phyloP scores from a whole-genome alignment of 2,329 filamentous ascomycete species.

The Arthrinium phaeospermum region DNA sequence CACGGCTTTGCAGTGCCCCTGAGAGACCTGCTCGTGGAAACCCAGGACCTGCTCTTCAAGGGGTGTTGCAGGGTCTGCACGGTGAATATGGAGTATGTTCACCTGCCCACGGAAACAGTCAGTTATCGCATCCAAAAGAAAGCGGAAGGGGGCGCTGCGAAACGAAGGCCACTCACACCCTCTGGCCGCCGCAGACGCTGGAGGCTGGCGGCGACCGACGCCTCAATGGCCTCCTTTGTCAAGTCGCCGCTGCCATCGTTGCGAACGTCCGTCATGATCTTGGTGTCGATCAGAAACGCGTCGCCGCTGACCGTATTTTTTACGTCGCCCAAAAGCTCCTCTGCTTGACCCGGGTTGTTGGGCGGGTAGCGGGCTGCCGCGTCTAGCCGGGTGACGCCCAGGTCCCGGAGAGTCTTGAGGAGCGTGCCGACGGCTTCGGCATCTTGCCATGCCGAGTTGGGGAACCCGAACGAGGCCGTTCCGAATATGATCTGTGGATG shows the following conservation, averaged over 20 bases:
- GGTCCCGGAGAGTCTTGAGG: constrained; percentile 27
- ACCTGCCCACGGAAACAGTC: constrained; percentile 30
- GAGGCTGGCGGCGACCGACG: constrained; percentile 37
- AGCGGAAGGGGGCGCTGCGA: not conserved
- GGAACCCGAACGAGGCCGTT: constrained; percentile 36
- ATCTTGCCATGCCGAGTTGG: constrained; percentile 34
- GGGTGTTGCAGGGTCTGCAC: constrained; percentile 40
- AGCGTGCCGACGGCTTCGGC: constrained; percentile 27
- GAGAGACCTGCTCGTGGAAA: constrained; percentile 39
- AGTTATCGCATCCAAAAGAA: not conserved
- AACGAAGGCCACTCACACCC: not conserved
- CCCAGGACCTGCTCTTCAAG: constrained; percentile 42
- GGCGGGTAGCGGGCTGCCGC: constrained; percentile 42
- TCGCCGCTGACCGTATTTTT: not conserved
- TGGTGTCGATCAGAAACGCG: constrained; percentile 42
- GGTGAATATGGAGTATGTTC: constrained; percentile 45
- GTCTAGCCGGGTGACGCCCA: constrained; percentile 31
- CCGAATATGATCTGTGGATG: constrained; percentile 37
- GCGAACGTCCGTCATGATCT: constrained; percentile 38
- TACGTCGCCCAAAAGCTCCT: constrained; percentile 38
- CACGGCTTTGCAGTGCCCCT: constrained; percentile 38
- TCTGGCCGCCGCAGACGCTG: constrained; percentile 31
- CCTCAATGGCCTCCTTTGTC: constrained; percentile 31
- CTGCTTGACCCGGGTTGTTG: constrained; percentile 37
- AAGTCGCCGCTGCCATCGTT: constrained; percentile 40